These are phyloP conservation scores for Pichia sp. DNA, from an alignment of 1,139 yeast genomes.

Conservation along the genomic window DNA sequence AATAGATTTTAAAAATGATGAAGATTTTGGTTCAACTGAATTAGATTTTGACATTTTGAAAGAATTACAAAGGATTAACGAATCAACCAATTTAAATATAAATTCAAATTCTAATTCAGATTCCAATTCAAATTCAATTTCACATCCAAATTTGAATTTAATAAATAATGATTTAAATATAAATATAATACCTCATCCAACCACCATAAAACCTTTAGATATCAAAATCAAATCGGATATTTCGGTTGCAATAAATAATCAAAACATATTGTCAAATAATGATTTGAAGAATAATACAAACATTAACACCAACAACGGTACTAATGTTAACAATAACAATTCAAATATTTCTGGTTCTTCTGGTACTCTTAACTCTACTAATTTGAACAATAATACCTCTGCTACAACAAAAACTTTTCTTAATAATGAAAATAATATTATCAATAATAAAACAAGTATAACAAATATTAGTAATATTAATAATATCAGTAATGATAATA, in stretches of 20 bases:
- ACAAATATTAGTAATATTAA: too few species aligned
- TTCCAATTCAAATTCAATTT: background rate
- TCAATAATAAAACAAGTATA: background rate
- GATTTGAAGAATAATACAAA: background rate
- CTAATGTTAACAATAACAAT: background rate
- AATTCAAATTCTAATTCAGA: background rate
- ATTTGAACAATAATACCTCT: background rate
- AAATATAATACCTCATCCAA: background rate
- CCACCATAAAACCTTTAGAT: conserved; percentile 14
- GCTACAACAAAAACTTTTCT: too few species aligned
- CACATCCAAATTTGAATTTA: background rate
- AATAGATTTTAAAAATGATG: conserved; percentile 22
- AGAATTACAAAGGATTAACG: conserved; percentile 13
- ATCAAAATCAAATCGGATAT: conserved; percentile 20
- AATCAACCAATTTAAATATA: background rate
- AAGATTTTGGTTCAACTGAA: conserved; percentile 16
- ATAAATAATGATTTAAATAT: background rate
- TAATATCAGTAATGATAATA: too few species aligned
- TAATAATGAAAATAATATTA: too few species aligned
- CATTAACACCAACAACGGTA: background rate
- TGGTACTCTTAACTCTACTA: background rate
- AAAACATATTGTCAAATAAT: conserved; percentile 16
- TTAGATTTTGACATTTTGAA: conserved; percentile 21
- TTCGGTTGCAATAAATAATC: conserved; percentile 19
- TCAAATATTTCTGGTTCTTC: too few species aligned